Evolutionary conservation across 805 yeast species (phyloP).

Genomic region (Phaffomyces opuntiae): DNA sequence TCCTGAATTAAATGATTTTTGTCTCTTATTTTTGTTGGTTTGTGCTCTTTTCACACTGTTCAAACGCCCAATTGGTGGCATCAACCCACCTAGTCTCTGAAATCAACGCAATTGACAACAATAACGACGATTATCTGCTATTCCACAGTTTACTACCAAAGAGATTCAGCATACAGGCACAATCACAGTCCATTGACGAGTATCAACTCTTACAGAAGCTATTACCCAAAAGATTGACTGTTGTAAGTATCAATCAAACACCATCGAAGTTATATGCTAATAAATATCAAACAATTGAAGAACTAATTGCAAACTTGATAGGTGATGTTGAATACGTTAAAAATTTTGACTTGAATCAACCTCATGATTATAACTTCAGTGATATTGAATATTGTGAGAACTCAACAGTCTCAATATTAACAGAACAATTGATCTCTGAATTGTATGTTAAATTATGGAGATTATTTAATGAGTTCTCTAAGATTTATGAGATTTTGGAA

Average conservation of each 20-base stretch:
- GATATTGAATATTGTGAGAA: constrained; percentile 1
- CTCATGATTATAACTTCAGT: constrained; percentile 1
- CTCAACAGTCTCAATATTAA: not conserved
- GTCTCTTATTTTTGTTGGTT: no score
- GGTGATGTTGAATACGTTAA: constrained; percentile 8
- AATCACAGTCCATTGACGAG: not conserved
- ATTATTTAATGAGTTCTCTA: constrained; percentile 6
- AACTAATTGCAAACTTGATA: constrained; percentile 3
- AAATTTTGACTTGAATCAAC: constrained; percentile 2
- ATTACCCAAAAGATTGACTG: not conserved
- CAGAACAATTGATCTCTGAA: constrained; percentile 4
- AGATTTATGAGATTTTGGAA: constrained; percentile 12
- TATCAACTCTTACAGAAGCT: not conserved
- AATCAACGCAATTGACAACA: no score
- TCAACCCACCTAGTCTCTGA: no score
- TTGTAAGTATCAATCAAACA: no score
- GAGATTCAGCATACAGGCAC: no score
- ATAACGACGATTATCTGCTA: no score
- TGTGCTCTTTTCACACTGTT: no score
- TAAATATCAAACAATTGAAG: constrained; percentile 3
- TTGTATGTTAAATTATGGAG: constrained; percentile 4
- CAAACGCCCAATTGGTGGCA: no score
- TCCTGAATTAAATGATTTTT: no score
- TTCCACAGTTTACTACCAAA: no score
- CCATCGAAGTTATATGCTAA: not conserved